These are phyloP conservation scores for Russula griseocarnosa DNA, from an alignment of 768 basidiomycete species.

Conservation along the genomic window DNA sequence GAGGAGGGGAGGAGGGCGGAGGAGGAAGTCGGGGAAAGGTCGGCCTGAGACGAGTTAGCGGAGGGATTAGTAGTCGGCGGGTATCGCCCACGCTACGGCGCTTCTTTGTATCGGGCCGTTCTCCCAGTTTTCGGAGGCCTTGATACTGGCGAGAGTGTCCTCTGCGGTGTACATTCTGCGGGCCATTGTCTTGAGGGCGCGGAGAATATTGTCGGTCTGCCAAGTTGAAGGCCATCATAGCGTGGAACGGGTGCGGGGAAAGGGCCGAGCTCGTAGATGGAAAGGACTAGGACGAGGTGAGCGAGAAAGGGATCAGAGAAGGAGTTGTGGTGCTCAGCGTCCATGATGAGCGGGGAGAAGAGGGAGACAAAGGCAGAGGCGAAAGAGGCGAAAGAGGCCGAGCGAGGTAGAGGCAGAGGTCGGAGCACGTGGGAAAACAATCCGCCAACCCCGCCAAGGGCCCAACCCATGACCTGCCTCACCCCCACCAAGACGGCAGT, in stretches of 20 bases:
- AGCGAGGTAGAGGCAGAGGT: background rate
- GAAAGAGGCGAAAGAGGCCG: no score
- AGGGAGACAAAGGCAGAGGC: background rate
- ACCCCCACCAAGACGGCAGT: background rate
- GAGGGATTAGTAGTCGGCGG: slow-evolving; percentile 17
- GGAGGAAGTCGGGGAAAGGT: slow-evolving; percentile 2
- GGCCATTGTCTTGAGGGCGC: background rate
- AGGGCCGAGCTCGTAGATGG: slow-evolving; percentile 28
- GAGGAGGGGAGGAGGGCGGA: background rate
- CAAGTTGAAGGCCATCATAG: slow-evolving; percentile 28
- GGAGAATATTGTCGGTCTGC: slow-evolving; percentile 17
- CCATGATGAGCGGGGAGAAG: slow-evolving; percentile 8
- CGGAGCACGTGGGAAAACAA: background rate
- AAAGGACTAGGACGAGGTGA: slow-evolving; percentile 27
- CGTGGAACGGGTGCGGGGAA: slow-evolving; percentile 27
- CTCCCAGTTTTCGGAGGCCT: slow-evolving; percentile 26
- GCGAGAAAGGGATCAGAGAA: slow-evolving; percentile 24
- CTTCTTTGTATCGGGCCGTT: slow-evolving; percentile 26
- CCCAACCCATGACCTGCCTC: background rate
- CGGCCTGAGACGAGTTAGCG: slow-evolving; percentile 19
- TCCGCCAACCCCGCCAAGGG: background rate
- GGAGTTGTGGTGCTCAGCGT: background rate
- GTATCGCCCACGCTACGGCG: slow-evolving; percentile 28
- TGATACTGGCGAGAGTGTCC: slow-evolving; percentile 26
- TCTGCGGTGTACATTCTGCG: slow-evolving; percentile 14